phyloP scores from a whole-genome alignment of 495 filamentous ascomycete species.

The Penicillium psychrofluorescens region DNA sequence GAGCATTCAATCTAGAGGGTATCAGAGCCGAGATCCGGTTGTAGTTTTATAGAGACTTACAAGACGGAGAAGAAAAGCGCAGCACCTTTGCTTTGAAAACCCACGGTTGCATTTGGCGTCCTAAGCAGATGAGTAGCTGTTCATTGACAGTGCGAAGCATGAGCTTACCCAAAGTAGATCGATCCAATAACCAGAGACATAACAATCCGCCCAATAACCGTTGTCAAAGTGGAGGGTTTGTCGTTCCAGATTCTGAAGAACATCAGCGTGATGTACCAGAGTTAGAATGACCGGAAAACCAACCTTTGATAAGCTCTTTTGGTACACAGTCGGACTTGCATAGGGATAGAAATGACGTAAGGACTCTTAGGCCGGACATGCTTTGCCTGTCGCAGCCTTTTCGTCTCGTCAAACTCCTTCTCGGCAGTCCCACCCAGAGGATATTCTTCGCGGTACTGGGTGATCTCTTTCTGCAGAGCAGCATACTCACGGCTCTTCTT shows the following conservation, averaged over 20 bases:
- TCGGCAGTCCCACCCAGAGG: slow-evolving; percentile 26
- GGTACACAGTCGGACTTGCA: slow-evolving; percentile 43
- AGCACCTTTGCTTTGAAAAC: slow-evolving; percentile 74
- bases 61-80: slow-evolving; percentile 86
- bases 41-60: slow-evolving; percentile 48
- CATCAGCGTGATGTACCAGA: slow-evolving; percentile 8
- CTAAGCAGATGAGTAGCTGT: slow-evolving; percentile 41
- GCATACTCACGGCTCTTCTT: slow-evolving; percentile 46
- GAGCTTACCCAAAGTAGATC: slow-evolving; percentile 68
- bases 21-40: slow-evolving; percentile 10
- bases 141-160: slow-evolving; percentile 28
- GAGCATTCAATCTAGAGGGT: slow-evolving; percentile 42
- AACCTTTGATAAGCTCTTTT: slow-evolving; percentile 45
- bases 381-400: slow-evolving; percentile 32
- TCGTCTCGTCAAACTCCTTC: slow-evolving; percentile 24
- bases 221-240: slow-evolving; percentile 63
- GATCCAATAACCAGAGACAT: slow-evolving; percentile 81
- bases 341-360: slow-evolving; percentile 38
- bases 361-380: slow-evolving; percentile 36
- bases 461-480: slow-evolving; percentile 41
- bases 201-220: slow-evolving; percentile 69
- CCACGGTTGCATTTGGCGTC: slow-evolving; percentile 52
- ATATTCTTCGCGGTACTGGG: slow-evolving; percentile 34
- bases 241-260: slow-evolving; percentile 58
- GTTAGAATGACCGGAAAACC: background rate